These are phyloP conservation scores for Pseudognaphalium luteoalbum DNA, from an alignment of 129 eudicot genomes.

Conservation along the genomic window DNA sequence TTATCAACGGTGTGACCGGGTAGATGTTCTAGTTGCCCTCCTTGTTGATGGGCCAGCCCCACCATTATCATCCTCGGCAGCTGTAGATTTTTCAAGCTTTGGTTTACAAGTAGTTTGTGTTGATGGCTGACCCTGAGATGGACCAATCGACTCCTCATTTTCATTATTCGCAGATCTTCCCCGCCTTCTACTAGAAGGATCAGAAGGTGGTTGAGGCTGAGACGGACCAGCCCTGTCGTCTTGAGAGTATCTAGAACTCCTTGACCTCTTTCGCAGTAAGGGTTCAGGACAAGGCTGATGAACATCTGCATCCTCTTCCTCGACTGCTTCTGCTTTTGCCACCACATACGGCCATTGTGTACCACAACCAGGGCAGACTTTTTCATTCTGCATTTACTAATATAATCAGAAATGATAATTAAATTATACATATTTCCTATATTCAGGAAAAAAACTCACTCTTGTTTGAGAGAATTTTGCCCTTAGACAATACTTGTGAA, in stretches of 20 bases:
- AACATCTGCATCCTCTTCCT: constrained; percentile 33
- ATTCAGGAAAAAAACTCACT: constrained; percentile 35
- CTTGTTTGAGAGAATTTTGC: constrained; percentile 58
- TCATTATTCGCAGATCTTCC: constrained; percentile 20
- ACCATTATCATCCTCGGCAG: constrained; percentile 20
- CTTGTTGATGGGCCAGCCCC: constrained; percentile 37
- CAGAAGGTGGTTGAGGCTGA: constrained; percentile 25
- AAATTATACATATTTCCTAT: background rate
- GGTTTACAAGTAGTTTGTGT: constrained; percentile 21
- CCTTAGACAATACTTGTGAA: constrained; percentile 60
- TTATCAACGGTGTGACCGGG: constrained; percentile 33
- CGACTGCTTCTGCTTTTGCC: constrained; percentile 57
- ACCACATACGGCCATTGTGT: constrained; percentile 50
- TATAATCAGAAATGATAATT: background rate
- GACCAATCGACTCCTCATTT: constrained; percentile 25
- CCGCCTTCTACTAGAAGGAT: constrained; percentile 18
- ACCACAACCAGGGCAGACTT: constrained; percentile 78
- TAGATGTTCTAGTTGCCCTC: constrained; percentile 52
- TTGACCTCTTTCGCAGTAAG: constrained; percentile 30
- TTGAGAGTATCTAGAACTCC: constrained; percentile 28
- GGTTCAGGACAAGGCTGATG: constrained; percentile 34
- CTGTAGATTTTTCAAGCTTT: constrained; percentile 27
- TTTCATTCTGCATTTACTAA: constrained; percentile 49
- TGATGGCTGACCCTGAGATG: constrained; percentile 33
- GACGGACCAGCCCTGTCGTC: constrained; percentile 26